phyloP scores from a whole-genome alignment of 129 eudicot species.

The sunflower (Helianthus annuus) region DNA sequence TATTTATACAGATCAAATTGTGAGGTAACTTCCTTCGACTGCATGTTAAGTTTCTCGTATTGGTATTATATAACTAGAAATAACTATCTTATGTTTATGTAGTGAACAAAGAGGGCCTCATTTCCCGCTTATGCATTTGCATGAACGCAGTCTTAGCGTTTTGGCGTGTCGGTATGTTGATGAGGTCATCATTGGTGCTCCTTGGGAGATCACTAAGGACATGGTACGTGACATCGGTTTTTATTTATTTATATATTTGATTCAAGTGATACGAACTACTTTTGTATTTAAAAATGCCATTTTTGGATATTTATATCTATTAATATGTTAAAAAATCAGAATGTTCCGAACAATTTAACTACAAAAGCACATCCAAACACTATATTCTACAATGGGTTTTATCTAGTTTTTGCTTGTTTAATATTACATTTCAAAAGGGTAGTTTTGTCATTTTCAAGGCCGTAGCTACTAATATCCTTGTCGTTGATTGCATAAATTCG shows the following conservation, averaged over 20 bases:
- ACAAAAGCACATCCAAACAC: too few relatives aligned
- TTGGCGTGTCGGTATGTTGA: slow-evolving; percentile 48
- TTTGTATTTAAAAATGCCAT: not conserved
- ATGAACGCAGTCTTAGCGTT: slow-evolving; percentile 39
- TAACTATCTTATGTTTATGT: slow-evolving; percentile 20
- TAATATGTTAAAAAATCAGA: too few relatives aligned
- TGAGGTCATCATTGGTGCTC: slow-evolving; percentile 85
- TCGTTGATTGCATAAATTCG: slow-evolving; percentile 7
- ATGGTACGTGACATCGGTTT: slow-evolving; percentile 42
- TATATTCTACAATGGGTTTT: too few relatives aligned
- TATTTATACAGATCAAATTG: slow-evolving; percentile 41
- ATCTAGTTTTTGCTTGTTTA: too few relatives aligned
- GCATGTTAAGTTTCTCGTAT: not conserved
- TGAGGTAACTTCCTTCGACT: slow-evolving; percentile 47
- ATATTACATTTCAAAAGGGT: not conserved
- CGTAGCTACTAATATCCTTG: not conserved
- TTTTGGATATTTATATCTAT: too few relatives aligned
- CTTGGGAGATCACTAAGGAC: slow-evolving; percentile 75
- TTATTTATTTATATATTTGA: not conserved
- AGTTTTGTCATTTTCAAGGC: not conserved
- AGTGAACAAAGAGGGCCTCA: slow-evolving; percentile 32
- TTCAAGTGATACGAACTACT: not conserved
- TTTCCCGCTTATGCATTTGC: slow-evolving; percentile 45
- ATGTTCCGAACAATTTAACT: too few relatives aligned
- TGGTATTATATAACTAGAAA: not conserved